Base-by-base conservation (phyloP, 257 asterid species). In the Verbascum thapsus region DNA sequence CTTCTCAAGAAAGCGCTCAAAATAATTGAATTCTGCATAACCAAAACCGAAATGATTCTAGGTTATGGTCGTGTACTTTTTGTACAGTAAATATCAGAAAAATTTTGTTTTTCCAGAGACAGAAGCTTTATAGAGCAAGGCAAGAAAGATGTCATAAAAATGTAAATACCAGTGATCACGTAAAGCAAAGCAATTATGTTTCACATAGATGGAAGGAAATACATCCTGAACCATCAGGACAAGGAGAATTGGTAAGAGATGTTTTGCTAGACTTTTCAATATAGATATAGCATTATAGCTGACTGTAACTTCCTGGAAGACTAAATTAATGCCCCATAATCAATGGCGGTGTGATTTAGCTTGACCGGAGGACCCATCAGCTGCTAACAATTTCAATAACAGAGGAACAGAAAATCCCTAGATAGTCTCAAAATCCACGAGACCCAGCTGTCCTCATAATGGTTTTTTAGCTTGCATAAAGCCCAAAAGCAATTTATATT, bases 111-210 rank as follows among this genome's bases (percentile, higher is more conserved):
- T 44, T 38, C 19, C 40, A 54, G 48, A 54, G 22, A 10, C 23
- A 49, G 40, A 41, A 48, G 48, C 43, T 41, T 15, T 19, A 38
- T 8, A 11, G 52, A 59, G 38, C 23, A 69, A 8, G 52, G 59
- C 23, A 51, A 26, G 56, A 34, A 59, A 16, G 6, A 56, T 44
- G 51, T 59, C 66, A 48, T 20, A 57, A 49, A 35, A 66, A 44
- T 23, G 52, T 45, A 39, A 17, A 56, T 43, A 67, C 26, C 32
- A 66, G 43, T 55, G n/a, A 44, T 22, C 43, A 47, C 12, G 38
- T 38, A 50, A 17, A 26, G 5, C 32, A 26, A 5, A 35, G 43
- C 23, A 40, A 6, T 49, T 26, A 26, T 68, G 48, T 26, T 51
- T 49, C 67, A 39, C 52, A 50, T 30, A 3, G 53, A 26, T 1